phyloP scores from a whole-genome alignment of 345 rosid species.

The Noccaea bulbosa region DNA sequence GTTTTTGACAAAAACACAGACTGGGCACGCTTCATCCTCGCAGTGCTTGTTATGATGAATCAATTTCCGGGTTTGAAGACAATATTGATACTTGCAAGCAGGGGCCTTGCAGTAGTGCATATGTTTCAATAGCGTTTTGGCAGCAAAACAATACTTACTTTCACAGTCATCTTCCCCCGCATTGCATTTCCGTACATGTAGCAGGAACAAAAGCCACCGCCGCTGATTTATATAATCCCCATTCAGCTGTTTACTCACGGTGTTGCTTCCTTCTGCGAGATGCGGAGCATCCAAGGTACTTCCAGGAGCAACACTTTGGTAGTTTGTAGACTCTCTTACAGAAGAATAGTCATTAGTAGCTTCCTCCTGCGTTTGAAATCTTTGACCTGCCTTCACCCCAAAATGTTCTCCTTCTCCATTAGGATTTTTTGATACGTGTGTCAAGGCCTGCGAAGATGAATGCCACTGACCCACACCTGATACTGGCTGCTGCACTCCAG shows the following conservation, averaged over 20 bases:
- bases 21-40: conserved; percentile 69
- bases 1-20: conserved; percentile 76
- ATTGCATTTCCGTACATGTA: conserved; percentile 80
- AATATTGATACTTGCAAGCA: conserved; percentile 69
- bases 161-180: conserved; percentile 79
- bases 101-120: conserved; percentile 61
- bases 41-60: conserved; percentile 71
- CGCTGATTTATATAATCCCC: conserved; percentile 67
- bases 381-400: conserved; percentile 64
- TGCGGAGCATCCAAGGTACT: conserved; percentile 50
- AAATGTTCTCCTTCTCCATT: conserved; percentile 56
- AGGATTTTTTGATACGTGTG: conserved; percentile 48
- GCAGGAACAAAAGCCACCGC: conserved; percentile 86
- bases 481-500: conserved; percentile 58
- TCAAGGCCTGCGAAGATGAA: conserved; percentile 58
- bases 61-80: conserved; percentile 72
- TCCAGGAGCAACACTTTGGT: conserved; percentile 48
- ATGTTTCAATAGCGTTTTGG: conserved; percentile 71
- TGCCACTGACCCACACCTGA: conserved; percentile 62
- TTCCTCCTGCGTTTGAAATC: conserved; percentile 66
- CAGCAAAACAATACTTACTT: conserved; percentile 57
- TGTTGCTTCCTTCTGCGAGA: conserved; percentile 33
- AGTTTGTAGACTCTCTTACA: conserved; percentile 56
- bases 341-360: conserved; percentile 61
- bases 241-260: conserved; percentile 40